These are phyloP conservation scores for Septoria petroselini DNA, from an alignment of 2,329 filamentous ascomycete genomes.

Conservation along the genomic window DNA sequence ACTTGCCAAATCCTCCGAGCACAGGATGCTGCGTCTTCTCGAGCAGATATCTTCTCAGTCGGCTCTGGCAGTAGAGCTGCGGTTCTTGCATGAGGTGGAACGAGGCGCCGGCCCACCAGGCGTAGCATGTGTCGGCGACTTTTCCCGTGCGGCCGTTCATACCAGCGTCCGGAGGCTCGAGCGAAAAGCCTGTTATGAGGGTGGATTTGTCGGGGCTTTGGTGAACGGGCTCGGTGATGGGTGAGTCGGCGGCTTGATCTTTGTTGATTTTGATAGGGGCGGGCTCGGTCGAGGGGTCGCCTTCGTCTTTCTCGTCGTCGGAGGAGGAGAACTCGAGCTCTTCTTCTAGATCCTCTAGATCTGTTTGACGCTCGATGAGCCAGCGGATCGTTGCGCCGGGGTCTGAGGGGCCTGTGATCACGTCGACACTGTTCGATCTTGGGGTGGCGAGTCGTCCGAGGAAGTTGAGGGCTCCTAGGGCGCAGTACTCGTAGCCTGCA, in stretches of 20 bases:
- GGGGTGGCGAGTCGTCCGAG: conserved; percentile 57
- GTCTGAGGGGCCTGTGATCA: conserved; percentile 37
- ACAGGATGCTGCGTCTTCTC: conserved; percentile 83
- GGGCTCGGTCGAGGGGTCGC: conserved; percentile 5
- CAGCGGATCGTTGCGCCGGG: conserved; percentile 44
- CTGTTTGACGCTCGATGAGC: conserved; percentile 49
- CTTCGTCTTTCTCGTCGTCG: not conserved
- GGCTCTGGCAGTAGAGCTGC: conserved; percentile 21
- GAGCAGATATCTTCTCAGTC: conserved; percentile 67
- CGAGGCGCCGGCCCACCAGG: conserved; percentile 81
- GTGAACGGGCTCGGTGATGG: conserved; percentile 18
- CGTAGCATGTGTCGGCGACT: conserved; percentile 89
- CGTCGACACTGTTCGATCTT: conserved; percentile 3
- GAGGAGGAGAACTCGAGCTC: conserved; percentile 29
- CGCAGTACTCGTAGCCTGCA: conserved; percentile 88
- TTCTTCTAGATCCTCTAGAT: conserved; percentile 41
- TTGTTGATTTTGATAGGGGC: not conserved
- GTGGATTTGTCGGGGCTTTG: conserved; percentile 31
- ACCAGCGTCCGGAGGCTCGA: conserved; percentile 50
- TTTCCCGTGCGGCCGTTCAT: conserved; percentile 93
- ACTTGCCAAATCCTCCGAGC: conserved; percentile 47
- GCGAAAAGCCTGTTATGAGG: conserved; percentile 9
- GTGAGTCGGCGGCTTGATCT: conserved; percentile 3
- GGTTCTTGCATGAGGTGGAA: conserved; percentile 31
- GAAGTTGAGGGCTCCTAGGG: conserved; percentile 71